These are phyloP conservation scores for Talaromyces marneffei DNA, from an alignment of 2,329 filamentous ascomycete species.

Conservation along the genomic window DNA sequence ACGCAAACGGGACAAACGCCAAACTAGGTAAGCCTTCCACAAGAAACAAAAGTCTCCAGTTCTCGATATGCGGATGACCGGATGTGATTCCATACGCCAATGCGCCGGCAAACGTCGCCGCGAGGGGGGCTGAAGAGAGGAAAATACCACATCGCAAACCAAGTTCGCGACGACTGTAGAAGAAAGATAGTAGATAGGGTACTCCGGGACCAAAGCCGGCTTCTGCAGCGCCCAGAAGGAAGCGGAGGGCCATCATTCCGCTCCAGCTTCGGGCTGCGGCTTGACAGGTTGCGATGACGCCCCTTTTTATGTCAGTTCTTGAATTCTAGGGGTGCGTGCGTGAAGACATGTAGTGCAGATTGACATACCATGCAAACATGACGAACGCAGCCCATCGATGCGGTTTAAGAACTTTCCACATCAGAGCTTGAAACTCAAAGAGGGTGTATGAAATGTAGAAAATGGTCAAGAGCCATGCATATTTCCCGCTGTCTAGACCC, in stretches of 20 bases:
- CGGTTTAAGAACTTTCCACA: conserved; percentile 42
- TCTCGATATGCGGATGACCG: conserved; percentile 51
- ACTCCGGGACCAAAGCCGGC: conserved; percentile 43
- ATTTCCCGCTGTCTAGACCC: conserved; percentile 41
- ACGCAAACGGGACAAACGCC: conserved; percentile 50
- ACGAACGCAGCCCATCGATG: conserved; percentile 41
- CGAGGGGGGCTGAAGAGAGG: conserved; percentile 56
- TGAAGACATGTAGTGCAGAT: not conserved
- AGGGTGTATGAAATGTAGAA: conserved; percentile 49
- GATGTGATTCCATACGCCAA: conserved; percentile 61
- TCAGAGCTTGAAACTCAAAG: conserved; percentile 38
- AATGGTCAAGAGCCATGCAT: conserved; percentile 48
- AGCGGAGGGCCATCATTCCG: conserved; percentile 46
- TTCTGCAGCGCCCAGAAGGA: conserved; percentile 45
- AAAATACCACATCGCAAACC: conserved; percentile 54
- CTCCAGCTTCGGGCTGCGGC: conserved; percentile 41
- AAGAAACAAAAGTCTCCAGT: conserved; percentile 61
- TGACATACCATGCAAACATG: conserved; percentile 38
- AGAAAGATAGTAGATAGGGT: conserved; percentile 51
- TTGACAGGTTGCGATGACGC: conserved; percentile 44
- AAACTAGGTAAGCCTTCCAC: conserved; percentile 60
- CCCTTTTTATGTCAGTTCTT: conserved; percentile 30
- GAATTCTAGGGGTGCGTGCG: not conserved
- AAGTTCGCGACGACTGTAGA: conserved; percentile 54
- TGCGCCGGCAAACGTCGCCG: conserved; percentile 71